These are phyloP conservation scores for Aspergillus costaricaensis DNA, from an alignment of 2,329 filamentous ascomycete genomes.

Conservation along the genomic window DNA sequence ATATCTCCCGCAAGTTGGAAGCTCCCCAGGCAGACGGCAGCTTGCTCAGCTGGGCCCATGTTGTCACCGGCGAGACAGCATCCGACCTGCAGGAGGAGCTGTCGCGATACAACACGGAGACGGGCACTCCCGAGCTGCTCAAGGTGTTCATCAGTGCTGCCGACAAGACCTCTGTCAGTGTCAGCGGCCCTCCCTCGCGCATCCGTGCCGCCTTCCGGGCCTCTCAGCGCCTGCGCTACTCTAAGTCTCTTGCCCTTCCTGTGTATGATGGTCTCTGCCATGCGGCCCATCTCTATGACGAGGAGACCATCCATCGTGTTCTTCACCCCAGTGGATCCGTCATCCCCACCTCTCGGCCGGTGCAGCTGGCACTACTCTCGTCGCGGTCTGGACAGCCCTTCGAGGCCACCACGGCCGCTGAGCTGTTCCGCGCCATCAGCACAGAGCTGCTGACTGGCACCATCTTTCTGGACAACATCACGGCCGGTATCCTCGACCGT, in stretches of 20 bases:
- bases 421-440: constrained; percentile 39
- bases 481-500: too few species aligned
- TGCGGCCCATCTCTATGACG: too few species aligned
- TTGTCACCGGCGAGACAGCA: too few species aligned
- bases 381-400: too few species aligned
- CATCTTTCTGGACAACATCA: constrained; percentile 23
- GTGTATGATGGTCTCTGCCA: constrained; percentile 26
- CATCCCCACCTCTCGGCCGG: constrained; percentile 6
- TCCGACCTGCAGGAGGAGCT: too few species aligned
- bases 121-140: constrained; percentile 7
- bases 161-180: constrained; percentile 22
- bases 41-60: too few species aligned
- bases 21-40: too few species aligned
- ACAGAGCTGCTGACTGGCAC: constrained; percentile 38
- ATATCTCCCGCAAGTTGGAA: constrained; percentile 30
- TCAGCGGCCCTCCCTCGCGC: constrained; percentile 28
- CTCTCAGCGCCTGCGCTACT: constrained; percentile 18
- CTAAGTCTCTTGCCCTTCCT: constrained; percentile 22
- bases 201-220: constrained; percentile 19
- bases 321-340: too few species aligned
- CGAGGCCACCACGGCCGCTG: constrained; percentile 25
- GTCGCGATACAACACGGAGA: constrained; percentile 41
- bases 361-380: constrained; percentile 31
- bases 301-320: too few species aligned
- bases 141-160: constrained; percentile 25